phyloP scores from a whole-genome alignment of 2,329 filamentous ascomycete species.

The Aspergillus eucalypticola region DNA sequence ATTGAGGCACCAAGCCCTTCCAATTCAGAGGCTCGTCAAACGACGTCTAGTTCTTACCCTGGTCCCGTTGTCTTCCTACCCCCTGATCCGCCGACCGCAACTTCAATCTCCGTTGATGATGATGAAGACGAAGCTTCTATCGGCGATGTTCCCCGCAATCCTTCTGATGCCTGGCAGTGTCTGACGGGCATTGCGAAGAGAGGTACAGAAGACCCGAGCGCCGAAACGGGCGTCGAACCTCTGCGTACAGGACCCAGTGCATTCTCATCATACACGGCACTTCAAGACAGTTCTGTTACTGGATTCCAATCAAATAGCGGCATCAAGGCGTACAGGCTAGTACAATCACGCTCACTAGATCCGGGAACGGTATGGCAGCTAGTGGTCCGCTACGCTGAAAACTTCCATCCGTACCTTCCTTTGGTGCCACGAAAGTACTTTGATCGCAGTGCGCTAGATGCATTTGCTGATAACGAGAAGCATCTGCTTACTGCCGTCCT shows the following conservation, averaged over 20 bases:
- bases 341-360: constrained; percentile 49
- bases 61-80: constrained; percentile 37
- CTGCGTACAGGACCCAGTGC: constrained; percentile 24
- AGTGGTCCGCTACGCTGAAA: constrained; percentile 60
- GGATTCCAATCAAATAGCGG: constrained; percentile 34
- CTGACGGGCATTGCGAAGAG: constrained; percentile 48
- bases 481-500: constrained; percentile 70
- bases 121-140: constrained; percentile 46
- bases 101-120: constrained; percentile 34
- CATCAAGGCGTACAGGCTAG: constrained; percentile 45
- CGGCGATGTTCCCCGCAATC: constrained; percentile 47
- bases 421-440: constrained; percentile 64
- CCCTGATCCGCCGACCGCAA: constrained; percentile 32
- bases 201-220: constrained; percentile 27
- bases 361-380: constrained; percentile 54
- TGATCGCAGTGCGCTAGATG: constrained; percentile 54
- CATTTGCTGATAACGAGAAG: constrained; percentile 62
- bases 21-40: constrained; percentile 29
- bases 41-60: constrained; percentile 32
- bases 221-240: constrained; percentile 26
- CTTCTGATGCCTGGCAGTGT: constrained; percentile 52
- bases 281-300: constrained; percentile 29
- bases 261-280: constrained; percentile 27
- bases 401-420: constrained; percentile 71
- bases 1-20: constrained; percentile 27